A percentile compares a stretch with the other conserved stretches of the same genome.
Conservation (phyloP, 331 rosid species). For the Pyrus hybrid region DNA sequence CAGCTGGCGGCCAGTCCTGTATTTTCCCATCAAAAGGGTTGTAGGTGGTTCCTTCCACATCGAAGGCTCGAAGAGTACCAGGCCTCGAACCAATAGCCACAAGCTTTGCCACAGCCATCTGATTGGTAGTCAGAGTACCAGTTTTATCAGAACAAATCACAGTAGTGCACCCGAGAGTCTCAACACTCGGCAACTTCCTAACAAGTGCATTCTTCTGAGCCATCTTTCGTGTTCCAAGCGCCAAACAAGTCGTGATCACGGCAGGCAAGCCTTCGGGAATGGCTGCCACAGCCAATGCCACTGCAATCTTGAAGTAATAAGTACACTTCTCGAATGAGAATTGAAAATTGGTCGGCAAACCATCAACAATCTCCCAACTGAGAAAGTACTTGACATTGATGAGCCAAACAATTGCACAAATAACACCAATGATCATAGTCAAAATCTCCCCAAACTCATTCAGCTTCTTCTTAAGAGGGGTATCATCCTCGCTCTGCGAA, state of each 20-base stretch:
- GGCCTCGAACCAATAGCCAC: constrained; percentile 25
- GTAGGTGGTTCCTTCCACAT: constrained; percentile 32
- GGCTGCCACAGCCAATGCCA: constrained; percentile 39
- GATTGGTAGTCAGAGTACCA: constrained; percentile 36
- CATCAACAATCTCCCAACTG: constrained; percentile 36
- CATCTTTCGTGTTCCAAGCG: constrained; percentile 31
- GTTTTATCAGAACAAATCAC: constrained; percentile 40
- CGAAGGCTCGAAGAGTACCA: constrained; percentile 21
- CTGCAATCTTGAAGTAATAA: constrained; percentile 36
- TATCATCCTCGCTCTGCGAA: constrained; percentile 21
- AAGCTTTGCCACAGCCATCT: constrained; percentile 34
- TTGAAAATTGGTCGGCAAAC: constrained; percentile 25
- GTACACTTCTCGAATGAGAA: constrained; percentile 32
- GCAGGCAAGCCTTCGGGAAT: constrained; percentile 39
- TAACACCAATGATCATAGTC: constrained; percentile 26
- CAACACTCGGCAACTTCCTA: constrained; percentile 36
- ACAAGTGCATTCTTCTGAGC: constrained; percentile 46
- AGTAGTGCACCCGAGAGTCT: constrained; percentile 35
- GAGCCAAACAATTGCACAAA: constrained; percentile 34
- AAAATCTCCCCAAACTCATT: constrained; percentile 34
- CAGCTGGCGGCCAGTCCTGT: constrained; percentile 26
- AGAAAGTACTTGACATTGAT: constrained; percentile 35
- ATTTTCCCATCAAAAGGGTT: constrained; percentile 29
- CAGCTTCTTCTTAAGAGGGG: constrained; percentile 32
- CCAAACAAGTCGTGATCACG: constrained; percentile 34